Evolutionary conservation across 192 early-diverging fungal species (phyloP).

Genomic region (Spizellomyces sp.): DNA sequence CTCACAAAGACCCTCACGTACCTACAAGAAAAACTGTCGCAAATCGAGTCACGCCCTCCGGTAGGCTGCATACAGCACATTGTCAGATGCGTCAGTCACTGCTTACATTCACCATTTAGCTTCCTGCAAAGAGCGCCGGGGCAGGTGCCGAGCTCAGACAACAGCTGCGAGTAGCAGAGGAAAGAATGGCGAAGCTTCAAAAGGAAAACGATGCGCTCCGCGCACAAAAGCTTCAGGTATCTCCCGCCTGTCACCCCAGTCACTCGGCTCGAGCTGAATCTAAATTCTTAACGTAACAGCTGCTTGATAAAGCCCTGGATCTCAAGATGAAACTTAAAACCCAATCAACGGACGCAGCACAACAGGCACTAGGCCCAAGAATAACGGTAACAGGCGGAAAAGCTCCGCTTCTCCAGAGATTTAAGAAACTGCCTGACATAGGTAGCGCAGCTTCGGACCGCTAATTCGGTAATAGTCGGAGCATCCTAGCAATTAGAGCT

Average conservation of each 20-base stretch:
- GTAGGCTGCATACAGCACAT: too few species aligned
- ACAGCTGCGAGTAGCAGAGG: slow-evolving; percentile 1
- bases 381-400: slow-evolving; percentile 28
- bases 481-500: too few species aligned
- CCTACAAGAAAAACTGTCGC: background rate
- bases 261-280: background rate
- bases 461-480: too few species aligned
- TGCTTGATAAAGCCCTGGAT: slow-evolving; percentile 30
- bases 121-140: background rate
- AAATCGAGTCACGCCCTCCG: background rate
- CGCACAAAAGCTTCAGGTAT: slow-evolving; percentile 30
- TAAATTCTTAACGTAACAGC: slow-evolving; percentile 9
- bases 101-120: too few species aligned
- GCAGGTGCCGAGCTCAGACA: background rate
- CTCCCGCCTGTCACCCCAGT: background rate
- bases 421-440: slow-evolving; percentile 27
- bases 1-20: slow-evolving; percentile 13
- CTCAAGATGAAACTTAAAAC: slow-evolving; percentile 27
- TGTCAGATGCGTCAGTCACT: too few species aligned
- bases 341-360: background rate
- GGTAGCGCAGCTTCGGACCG: background rate
- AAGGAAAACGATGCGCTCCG: slow-evolving; percentile 24
- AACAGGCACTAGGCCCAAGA: background rate
- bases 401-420: slow-evolving; percentile 13
- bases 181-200: slow-evolving; percentile 11